These are phyloP conservation scores for Magnusiomyces magnusii DNA, from an alignment of 1,139 yeast genomes.

Conservation along the genomic window DNA sequence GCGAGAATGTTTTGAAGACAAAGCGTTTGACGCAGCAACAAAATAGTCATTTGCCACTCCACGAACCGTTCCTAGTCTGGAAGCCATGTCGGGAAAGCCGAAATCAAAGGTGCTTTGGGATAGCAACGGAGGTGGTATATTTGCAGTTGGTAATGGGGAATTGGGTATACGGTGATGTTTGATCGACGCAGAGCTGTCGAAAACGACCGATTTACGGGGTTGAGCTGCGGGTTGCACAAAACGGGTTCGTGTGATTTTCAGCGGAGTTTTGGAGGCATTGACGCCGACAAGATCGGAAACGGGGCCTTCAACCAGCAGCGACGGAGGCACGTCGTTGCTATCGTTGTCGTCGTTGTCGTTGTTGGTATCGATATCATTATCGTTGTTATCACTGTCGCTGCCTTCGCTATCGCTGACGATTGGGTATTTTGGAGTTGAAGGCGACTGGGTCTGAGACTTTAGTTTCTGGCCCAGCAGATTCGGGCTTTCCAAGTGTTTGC, in stretches of 20 bases:
- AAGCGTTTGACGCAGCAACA: background rate
- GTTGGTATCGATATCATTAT: background rate
- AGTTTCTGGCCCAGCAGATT: background rate
- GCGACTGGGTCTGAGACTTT: too few relatives aligned
- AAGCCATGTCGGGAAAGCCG: background rate
- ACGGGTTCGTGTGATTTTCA: background rate
- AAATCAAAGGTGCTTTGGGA: background rate
- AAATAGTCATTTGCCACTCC: background rate
- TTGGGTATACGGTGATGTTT: background rate
- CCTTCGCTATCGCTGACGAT: constrained; percentile 3
- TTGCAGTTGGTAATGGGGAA: background rate
- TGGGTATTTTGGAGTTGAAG: background rate
- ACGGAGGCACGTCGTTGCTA: background rate
- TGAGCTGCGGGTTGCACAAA: background rate
- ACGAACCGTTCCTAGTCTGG: background rate
- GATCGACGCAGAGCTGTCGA: background rate
- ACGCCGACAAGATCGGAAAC: background rate
- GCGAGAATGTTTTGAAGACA: background rate
- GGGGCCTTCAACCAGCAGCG: background rate
- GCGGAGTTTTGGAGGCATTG: background rate
- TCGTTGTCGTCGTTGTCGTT: background rate
- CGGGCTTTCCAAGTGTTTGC: too few relatives aligned
- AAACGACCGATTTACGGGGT: background rate
- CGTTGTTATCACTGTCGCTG: background rate
- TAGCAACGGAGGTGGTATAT: background rate